phyloP scores from a whole-genome alignment of 1,284 basidiomycete genomes.

The Phlebopus sp. region DNA sequence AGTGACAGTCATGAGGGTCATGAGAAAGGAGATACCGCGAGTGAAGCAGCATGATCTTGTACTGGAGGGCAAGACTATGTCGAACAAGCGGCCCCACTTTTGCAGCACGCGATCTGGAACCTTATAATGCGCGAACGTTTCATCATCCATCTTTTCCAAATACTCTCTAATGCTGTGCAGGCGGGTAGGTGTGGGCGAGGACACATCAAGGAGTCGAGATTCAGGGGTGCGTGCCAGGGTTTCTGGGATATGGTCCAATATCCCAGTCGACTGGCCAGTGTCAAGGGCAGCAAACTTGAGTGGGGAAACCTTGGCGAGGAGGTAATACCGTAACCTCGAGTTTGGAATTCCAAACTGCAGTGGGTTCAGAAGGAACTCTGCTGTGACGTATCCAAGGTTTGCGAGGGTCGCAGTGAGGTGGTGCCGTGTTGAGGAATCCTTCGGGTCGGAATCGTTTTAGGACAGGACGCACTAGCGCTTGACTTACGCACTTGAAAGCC shows the following conservation, averaged over 20 bases:
- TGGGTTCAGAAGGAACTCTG: constrained; percentile 68
- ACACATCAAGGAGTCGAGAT: background rate
- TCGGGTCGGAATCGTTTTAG: constrained; percentile 7
- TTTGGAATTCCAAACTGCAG: constrained; percentile 77
- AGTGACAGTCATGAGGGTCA: background rate
- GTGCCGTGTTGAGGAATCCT: constrained; percentile 64
- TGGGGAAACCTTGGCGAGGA: constrained; percentile 58
- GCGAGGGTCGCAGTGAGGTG: constrained; percentile 49
- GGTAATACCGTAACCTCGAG: constrained; percentile 73
- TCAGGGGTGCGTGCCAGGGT: background rate
- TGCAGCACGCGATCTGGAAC: constrained; percentile 61
- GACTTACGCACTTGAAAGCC: constrained; percentile 65
- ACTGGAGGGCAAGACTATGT: constrained; percentile 67
- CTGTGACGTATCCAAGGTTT: constrained; percentile 51
- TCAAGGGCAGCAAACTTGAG: constrained; percentile 32
- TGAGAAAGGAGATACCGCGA: constrained; percentile 45
- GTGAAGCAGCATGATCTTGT: constrained; percentile 73
- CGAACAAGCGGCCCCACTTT: constrained; percentile 76
- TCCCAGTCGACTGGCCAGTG: constrained; percentile 11
- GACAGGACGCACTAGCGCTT: background rate
- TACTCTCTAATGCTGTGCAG: constrained; percentile 42
- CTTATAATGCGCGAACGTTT: constrained; percentile 22
- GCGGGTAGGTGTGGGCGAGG: background rate
- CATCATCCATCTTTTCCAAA: constrained; percentile 42
- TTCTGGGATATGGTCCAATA: constrained; percentile 22